Percentiles rank a stretch among this genome's conserved stretches.
These are phyloP conservation scores for Xylaria grammica DNA, from an alignment of 495 filamentous ascomycete species.

Conservation along the genomic window DNA sequence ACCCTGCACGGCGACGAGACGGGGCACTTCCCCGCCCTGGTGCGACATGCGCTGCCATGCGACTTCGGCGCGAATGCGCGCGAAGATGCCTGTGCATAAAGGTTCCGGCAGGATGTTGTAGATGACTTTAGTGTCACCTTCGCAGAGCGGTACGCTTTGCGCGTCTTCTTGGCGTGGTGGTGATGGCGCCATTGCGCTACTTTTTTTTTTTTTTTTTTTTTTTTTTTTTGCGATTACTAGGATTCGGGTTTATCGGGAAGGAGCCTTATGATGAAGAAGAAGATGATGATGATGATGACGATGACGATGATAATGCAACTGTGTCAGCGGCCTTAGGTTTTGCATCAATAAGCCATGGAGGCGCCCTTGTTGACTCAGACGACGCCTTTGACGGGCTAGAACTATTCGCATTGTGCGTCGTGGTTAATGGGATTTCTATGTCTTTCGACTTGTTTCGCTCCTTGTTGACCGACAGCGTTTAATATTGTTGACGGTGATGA, in stretches of 20 bases:
- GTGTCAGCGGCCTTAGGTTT: not conserved
- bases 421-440: not conserved
- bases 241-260: no score
- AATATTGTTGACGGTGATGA: not conserved
- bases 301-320: no score
- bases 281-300: no score
- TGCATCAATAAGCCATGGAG: not conserved
- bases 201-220: no score
- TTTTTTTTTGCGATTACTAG: no score
- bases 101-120: slow-evolving; percentile 66
- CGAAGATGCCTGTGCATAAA: slow-evolving; percentile 66
- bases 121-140: slow-evolving; percentile 82
- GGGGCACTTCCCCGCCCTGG: slow-evolving; percentile 87
- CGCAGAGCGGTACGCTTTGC: slow-evolving; percentile 52
- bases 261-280: not conserved
- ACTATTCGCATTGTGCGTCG: not conserved
- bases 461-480: not conserved
- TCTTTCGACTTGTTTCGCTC: not conserved
- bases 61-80: slow-evolving; percentile 75
- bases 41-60: slow-evolving; percentile 93
- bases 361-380: not conserved
- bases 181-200: not conserved
- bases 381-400: not conserved
- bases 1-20: slow-evolving; percentile 92
- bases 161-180: not conserved